Evolutionary conservation across 2,329 filamentous ascomycete genomes (phyloP).

Genomic region (Fusarium sp.): DNA sequence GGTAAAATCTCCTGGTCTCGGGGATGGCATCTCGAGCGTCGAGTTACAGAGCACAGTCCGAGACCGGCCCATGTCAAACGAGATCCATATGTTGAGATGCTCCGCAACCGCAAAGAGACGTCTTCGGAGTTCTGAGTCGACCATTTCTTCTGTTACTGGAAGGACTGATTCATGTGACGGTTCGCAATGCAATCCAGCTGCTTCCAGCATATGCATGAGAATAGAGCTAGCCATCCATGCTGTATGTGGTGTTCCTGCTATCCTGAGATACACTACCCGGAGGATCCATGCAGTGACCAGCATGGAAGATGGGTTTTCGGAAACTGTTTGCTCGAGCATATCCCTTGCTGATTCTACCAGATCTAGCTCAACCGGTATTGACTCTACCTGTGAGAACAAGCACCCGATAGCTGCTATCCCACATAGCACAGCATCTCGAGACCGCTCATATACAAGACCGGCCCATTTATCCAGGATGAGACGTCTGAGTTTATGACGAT

Average conservation of each 20-base stretch:
- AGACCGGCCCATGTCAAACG: conserved; percentile 67
- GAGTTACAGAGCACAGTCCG: conserved; percentile 61
- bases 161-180: conserved; percentile 45
- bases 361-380: conserved; percentile 56
- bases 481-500: conserved; percentile 47
- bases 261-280: conserved; percentile 63
- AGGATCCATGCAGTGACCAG: conserved; percentile 64
- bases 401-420: conserved; percentile 66
- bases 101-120: conserved; percentile 63
- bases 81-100: conserved; percentile 69
- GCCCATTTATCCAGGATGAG: conserved; percentile 51
- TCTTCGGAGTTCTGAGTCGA: conserved; percentile 54
- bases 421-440: conserved; percentile 56
- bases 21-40: conserved; percentile 54
- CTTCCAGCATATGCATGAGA: conserved; percentile 68
- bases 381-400: conserved; percentile 60
- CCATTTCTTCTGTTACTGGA: conserved; percentile 36
- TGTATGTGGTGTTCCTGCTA: conserved; percentile 63
- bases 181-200: conserved; percentile 60
- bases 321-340: conserved; percentile 56
- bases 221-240: conserved; percentile 68
- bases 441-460: conserved; percentile 31
- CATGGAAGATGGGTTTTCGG: conserved; percentile 49
- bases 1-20: conserved; percentile 55
- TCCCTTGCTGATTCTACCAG: conserved; percentile 59